Conservation (phyloP, 768 basidiomycete species). For the Kwoniella pini region DNA sequence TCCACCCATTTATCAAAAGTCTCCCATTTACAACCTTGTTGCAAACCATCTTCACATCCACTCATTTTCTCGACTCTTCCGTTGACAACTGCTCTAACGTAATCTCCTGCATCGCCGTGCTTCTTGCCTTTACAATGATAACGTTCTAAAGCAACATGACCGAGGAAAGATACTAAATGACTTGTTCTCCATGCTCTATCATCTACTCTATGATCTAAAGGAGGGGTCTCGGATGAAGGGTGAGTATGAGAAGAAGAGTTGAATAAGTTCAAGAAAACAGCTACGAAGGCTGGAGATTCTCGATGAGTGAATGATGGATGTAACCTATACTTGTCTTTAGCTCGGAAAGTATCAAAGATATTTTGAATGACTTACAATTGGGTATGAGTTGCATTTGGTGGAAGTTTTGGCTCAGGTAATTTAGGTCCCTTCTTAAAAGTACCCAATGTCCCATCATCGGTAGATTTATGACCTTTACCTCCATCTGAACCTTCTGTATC, state of each 20-base stretch:
- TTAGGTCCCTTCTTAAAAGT: constrained; percentile 20
- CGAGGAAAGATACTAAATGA: constrained; percentile 56
- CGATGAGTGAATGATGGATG: constrained; percentile 57
- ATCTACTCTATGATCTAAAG: constrained; percentile 41
- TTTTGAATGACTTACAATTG: constrained; percentile 47
- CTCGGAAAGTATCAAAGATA: neutral
- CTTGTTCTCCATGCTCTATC: constrained; percentile 55
- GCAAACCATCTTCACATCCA: constrained; percentile 53
- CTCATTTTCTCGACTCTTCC: constrained; percentile 52
- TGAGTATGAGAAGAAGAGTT: constrained; percentile 46
- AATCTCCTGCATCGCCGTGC: constrained; percentile 28
- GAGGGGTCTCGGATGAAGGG: constrained; percentile 37
- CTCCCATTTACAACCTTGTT: constrained; percentile 49
- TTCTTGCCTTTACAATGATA: constrained; percentile 31
- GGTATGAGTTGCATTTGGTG: constrained; percentile 56
- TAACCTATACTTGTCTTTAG: constrained; percentile 29
- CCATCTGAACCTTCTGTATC: constrained; percentile 37
- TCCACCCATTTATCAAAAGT: constrained; percentile 46
- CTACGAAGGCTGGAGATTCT: constrained; percentile 56
- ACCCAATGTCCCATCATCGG: constrained; percentile 2
- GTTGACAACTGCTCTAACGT: constrained; percentile 55
- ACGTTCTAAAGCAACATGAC: constrained; percentile 56
- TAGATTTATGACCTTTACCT: neutral
- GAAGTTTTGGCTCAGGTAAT: constrained; percentile 52
- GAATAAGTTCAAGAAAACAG: constrained; percentile 56